Evolutionary conservation across 495 filamentous ascomycete species (phyloP).

Genomic region (Saxophila tyrrhenica): DNA sequence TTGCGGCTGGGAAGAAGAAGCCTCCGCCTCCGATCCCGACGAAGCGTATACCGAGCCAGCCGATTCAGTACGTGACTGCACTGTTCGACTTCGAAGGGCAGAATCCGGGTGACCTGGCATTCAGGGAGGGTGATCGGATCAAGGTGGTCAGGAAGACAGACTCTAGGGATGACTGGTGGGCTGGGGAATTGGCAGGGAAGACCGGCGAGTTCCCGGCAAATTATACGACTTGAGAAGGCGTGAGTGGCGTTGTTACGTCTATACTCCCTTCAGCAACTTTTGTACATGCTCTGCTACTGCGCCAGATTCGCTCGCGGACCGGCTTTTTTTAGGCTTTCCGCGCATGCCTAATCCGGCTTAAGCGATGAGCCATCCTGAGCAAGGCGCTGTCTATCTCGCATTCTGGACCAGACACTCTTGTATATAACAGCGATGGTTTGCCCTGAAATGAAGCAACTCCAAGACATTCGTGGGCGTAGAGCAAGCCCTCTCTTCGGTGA

Average conservation of each 20-base stretch:
- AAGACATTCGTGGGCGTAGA: too few species aligned
- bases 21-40: conserved; percentile 62
- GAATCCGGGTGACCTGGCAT: conserved; percentile 61
- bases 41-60: conserved; percentile 36
- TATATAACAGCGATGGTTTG: too few species aligned
- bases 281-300: too few species aligned
- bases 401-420: too few species aligned
- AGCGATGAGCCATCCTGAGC: neutral
- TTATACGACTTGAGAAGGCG: conserved; percentile 43
- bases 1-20: conserved; percentile 42
- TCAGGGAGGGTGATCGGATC: conserved; percentile 77
- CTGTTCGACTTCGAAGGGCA: conserved; percentile 71
- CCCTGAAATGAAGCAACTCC: too few species aligned
- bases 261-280: too few species aligned
- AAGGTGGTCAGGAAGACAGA: conserved; percentile 72
- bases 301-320: too few species aligned
- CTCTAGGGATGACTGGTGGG: conserved; percentile 92
- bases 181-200: conserved; percentile 66
- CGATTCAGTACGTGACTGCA: conserved; percentile 60
- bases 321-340: too few species aligned
- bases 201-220: conserved; percentile 85
- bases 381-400: neutral
- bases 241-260: neutral
- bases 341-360: neutral
- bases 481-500: too few species aligned